A percentile compares a stretch with the other conserved stretches of the same genome.
Evolutionary conservation across 2,329 filamentous ascomycete species (phyloP).

Genomic region (Venturia asperata): DNA sequence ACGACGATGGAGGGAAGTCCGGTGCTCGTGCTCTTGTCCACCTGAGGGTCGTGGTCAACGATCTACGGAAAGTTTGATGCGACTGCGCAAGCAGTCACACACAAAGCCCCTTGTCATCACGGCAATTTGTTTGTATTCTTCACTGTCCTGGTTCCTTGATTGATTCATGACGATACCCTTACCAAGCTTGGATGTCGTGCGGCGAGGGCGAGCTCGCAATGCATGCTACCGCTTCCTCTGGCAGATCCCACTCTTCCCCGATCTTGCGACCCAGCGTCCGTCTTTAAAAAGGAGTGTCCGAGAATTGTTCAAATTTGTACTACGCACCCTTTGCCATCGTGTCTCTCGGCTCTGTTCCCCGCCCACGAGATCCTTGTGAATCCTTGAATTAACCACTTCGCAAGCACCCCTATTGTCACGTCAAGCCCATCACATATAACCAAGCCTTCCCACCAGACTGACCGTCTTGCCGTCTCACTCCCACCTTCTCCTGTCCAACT

Average conservation of each 20-base stretch:
- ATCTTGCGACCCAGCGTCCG: neutral
- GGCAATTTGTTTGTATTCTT: neutral
- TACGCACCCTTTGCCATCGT: neutral
- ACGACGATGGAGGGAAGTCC: neutral
- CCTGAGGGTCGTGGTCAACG: neutral
- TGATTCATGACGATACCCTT: conserved; percentile 1
- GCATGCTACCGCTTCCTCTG: neutral
- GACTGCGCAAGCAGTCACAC: neutral
- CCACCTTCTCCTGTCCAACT: too few relatives aligned
- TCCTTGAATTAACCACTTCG: conserved; percentile 9
- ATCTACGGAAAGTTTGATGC: neutral
- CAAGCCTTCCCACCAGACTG: neutral
- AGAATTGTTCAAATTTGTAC: neutral
- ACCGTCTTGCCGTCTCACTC: neutral
- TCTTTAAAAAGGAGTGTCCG: neutral
- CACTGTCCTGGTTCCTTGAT: neutral
- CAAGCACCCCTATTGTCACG: conserved; percentile 13
- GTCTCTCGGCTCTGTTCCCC: neutral
- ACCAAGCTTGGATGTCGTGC: neutral
- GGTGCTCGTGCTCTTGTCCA: neutral
- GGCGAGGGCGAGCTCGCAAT: neutral
- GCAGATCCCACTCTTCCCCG: neutral
- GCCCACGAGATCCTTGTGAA: neutral
- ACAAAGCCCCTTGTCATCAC: neutral
- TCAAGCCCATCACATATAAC: conserved; percentile 11